Conservation (phyloP, 2,329 filamentous ascomycete genomes). For the Grosmannia penicillata region DNA sequence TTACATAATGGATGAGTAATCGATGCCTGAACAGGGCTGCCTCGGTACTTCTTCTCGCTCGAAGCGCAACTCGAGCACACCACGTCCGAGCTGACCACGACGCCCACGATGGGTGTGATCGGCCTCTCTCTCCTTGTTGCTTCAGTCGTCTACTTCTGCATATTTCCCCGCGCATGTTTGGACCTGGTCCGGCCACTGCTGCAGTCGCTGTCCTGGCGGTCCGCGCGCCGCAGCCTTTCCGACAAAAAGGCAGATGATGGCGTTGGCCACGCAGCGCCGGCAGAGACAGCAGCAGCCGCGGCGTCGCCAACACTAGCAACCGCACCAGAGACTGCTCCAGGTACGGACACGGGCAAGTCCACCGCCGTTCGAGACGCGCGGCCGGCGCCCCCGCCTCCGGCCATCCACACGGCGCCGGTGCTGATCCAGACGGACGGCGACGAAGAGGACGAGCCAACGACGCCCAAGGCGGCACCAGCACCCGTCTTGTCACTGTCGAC, state of each 20-base stretch:
- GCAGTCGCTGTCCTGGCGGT: neutral
- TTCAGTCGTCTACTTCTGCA: conserved; percentile 40
- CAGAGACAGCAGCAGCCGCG: neutral
- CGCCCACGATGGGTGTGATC: conserved; percentile 34
- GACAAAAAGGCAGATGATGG: too few species aligned
- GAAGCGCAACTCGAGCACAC: too few species aligned
- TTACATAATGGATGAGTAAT: too few species aligned
- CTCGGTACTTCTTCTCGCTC: too few species aligned
- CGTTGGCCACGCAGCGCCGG: too few species aligned
- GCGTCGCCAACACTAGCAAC: neutral
- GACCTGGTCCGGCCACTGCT: conserved; percentile 8
- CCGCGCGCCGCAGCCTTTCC: conserved; percentile 5
- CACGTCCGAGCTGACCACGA: too few species aligned
- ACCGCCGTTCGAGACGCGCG: too few species aligned
- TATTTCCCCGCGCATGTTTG: conserved; percentile 37
- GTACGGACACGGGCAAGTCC: too few species aligned
- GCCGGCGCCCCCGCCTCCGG: too few species aligned
- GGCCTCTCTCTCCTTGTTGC: conserved; percentile 48
- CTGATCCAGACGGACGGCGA: conserved; percentile 9
- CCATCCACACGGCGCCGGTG: too few species aligned
- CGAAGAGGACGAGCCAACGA: conserved; percentile 27
- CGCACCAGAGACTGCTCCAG: too few species aligned
- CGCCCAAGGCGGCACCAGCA: conserved; percentile 33
- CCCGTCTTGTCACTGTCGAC: conserved; percentile 31
- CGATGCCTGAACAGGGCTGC: neutral